A percentile compares a stretch with the other conserved stretches of the same genome.
Evolutionary conservation across 2,329 filamentous ascomycete species (phyloP).

Genomic region (Aspergillus amoenus): DNA sequence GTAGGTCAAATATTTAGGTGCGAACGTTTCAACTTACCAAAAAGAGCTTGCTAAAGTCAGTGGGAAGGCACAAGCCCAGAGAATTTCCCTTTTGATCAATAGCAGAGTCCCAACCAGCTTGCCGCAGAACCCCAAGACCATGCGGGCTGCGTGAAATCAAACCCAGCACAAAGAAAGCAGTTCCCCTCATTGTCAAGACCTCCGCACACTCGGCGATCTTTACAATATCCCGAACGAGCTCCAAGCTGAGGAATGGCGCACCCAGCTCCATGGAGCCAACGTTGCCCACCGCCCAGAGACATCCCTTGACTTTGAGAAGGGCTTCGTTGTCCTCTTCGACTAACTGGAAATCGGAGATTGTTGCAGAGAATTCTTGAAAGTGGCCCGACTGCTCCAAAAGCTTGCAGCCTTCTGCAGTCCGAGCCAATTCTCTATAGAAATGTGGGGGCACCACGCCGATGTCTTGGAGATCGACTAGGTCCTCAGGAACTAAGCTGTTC

Average conservation of each 20-base stretch:
- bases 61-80: constrained; percentile 82
- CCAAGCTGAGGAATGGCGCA: constrained; percentile 84
- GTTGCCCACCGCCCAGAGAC: constrained; percentile 95
- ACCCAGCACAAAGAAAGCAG: constrained; percentile 93
- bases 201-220: constrained; percentile 83
- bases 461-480: constrained; percentile 60
- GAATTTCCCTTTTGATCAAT: constrained; percentile 79
- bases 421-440: constrained; percentile 92
- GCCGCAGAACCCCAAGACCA: constrained; percentile 84
- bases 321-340: constrained; percentile 81
- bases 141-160: constrained; percentile 89
- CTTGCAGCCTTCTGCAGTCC: constrained; percentile 88
- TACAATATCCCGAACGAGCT: constrained; percentile 85
- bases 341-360: constrained; percentile 83
- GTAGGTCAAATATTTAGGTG: not conserved
- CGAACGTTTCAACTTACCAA: constrained; percentile 51
- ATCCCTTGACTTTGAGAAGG: constrained; percentile 92
- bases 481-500: constrained; percentile 52
- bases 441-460: constrained; percentile 78
- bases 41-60: constrained; percentile 74
- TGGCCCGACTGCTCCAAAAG: constrained; percentile 90
- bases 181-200: constrained; percentile 90
- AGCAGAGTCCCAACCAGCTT: constrained; percentile 90
- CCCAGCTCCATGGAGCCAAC: constrained; percentile 98
- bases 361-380: constrained; percentile 88